A percentile compares a stretch with the other conserved stretches of the same genome.
phyloP scores from a whole-genome alignment of 2,329 filamentous ascomycete species.

The Aspergillus spinulosporus region DNA sequence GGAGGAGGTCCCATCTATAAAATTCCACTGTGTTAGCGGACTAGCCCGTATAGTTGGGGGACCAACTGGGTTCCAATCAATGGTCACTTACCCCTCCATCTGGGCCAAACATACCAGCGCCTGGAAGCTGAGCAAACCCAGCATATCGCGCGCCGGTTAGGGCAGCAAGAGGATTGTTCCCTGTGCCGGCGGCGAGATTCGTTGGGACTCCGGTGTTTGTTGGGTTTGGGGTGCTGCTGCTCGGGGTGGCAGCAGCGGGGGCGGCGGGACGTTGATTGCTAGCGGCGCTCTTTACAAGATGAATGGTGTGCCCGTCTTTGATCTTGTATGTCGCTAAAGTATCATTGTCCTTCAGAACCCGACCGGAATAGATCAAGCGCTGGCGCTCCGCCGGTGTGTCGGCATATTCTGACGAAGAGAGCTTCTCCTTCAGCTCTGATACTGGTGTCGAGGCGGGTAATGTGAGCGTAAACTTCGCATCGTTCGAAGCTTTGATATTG shows the following conservation, averaged over 20 bases:
- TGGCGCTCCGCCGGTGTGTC: constrained; percentile 85
- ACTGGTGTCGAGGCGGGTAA: constrained; percentile 75
- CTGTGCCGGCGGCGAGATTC: constrained; percentile 54
- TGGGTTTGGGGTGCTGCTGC: constrained; percentile 35
- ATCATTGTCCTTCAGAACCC: constrained; percentile 94
- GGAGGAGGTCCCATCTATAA: constrained; percentile 84
- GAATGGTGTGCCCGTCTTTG: constrained; percentile 91
- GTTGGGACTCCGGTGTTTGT: constrained; percentile 46
- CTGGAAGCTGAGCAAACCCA: constrained; percentile 84
- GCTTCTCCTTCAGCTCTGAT: constrained; percentile 83
- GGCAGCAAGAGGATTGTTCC: constrained; percentile 85
- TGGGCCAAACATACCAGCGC: constrained; percentile 84
- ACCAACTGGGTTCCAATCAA: not conserved
- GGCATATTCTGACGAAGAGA: constrained; percentile 77
- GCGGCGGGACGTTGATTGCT: constrained; percentile 71
- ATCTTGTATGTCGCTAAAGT: constrained; percentile 86
- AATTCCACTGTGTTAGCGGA: constrained; percentile 19
- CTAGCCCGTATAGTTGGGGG: not conserved
- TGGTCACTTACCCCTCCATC: constrained; percentile 78
- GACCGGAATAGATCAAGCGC: constrained; percentile 94
- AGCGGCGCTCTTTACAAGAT: constrained; percentile 92
- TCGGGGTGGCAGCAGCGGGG: constrained; percentile 33
- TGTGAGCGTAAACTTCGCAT: constrained; percentile 80
- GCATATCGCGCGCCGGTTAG: constrained; percentile 92
- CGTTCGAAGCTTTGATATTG: constrained; percentile 95